A percentile compares a stretch with the other conserved stretches of the same genome.
Evolutionary conservation across 23 red algal genomes (phyloP).

Genomic region (Chondrus crispus): DNA sequence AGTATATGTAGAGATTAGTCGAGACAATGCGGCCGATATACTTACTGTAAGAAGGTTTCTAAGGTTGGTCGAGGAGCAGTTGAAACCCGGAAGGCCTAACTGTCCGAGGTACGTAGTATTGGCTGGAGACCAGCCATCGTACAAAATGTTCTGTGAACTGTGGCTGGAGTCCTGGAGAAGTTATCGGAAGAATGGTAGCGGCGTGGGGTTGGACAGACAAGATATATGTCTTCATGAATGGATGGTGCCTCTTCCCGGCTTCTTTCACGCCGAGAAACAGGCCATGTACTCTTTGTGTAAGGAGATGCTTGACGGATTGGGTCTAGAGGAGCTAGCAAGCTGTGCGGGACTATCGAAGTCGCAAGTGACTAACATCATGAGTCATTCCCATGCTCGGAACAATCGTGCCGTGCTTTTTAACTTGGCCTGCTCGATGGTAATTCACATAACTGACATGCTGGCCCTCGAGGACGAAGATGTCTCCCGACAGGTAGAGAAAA

Average conservation of each 20-base stretch:
- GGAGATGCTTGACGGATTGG: not conserved
- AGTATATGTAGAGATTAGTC: not conserved
- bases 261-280: slow-evolving; percentile 10
- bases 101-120: not conserved
- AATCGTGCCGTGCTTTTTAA: not conserved
- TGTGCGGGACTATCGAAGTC: not conserved
- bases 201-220: no score
- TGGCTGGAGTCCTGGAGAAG: not conserved
- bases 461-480: not conserved
- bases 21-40: not conserved
- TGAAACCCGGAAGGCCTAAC: not conserved
- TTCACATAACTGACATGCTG: not conserved
- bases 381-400: slow-evolving; percentile 1
- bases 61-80: not conserved
- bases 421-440: not conserved
- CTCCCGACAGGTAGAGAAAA: not conserved
- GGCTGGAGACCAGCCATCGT: not conserved
- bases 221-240: not conserved
- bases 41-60: not conserved
- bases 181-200: no score
- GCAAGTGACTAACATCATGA: not conserved
- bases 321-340: not conserved
- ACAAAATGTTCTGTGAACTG: not conserved
- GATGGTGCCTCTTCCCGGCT: not conserved
- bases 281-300: not conserved